These are phyloP conservation scores for Mimosa pudica DNA, from an alignment of 306 rosid species.

Conservation along the genomic window DNA sequence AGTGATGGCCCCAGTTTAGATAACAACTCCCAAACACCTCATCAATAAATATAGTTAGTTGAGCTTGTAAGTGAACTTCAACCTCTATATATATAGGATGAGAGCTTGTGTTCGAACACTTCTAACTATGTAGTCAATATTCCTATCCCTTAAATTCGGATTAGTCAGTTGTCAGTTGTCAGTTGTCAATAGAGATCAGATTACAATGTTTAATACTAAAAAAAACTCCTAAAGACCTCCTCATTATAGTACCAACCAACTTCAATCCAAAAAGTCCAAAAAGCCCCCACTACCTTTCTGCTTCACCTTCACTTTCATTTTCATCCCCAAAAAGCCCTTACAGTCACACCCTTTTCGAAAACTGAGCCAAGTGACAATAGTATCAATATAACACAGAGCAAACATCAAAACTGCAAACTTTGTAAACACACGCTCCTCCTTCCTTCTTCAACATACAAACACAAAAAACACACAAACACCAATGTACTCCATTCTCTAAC, in stretches of 20 bases:
- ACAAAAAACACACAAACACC: constrained; percentile 26
- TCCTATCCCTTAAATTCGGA: too few species aligned
- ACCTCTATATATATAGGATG: too few species aligned
- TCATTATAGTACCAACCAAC: constrained; percentile 7
- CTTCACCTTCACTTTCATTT: not conserved
- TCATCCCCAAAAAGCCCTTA: not conserved
- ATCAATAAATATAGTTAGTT: too few species aligned
- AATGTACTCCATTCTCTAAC: constrained; percentile 2
- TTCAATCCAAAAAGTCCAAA: constrained; percentile 26
- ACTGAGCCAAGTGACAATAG: constrained; percentile 20
- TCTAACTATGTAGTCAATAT: too few species aligned
- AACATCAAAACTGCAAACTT: not conserved
- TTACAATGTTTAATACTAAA: too few species aligned
- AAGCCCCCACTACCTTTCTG: not conserved
- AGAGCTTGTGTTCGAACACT: too few species aligned
- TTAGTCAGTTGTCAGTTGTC: too few species aligned
- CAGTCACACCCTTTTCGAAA: constrained; percentile 35
- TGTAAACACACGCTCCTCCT: constrained; percentile 54
- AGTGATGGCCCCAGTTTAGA: too few species aligned
- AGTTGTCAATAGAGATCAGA: too few species aligned
- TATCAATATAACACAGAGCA: too few species aligned
- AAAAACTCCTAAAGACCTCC: not conserved
- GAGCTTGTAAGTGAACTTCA: too few species aligned
- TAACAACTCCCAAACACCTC: too few species aligned
- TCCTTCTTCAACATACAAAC: constrained; percentile 29